Conservation (phyloP, 176 grass and related monocot genomes). For the Carex cristatella region DNA sequence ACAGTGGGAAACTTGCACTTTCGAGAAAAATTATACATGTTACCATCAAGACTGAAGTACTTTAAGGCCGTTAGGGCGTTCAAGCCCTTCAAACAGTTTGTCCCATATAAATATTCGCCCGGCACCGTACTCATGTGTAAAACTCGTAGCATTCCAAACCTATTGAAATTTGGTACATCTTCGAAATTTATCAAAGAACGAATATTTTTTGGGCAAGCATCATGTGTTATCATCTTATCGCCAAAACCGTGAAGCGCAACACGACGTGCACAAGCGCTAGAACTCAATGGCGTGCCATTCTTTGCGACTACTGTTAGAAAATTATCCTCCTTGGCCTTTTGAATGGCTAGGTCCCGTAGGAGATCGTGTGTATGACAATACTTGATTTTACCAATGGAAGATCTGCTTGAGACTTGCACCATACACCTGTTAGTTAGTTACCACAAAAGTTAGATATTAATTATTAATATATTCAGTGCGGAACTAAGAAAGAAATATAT, state of each 20-base stretch:
- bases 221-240: neutral
- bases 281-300: neutral
- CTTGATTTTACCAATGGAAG: neutral
- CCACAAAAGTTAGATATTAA: no score
- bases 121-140: neutral
- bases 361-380: neutral
- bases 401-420: no score
- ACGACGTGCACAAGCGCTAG: neutral
- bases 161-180: neutral
- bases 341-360: neutral
- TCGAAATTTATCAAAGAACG: neutral
- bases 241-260: neutral
- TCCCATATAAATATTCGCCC: no score
- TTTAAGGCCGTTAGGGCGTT: neutral
- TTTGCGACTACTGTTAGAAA: neutral
- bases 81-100: neutral
- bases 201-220: no score
- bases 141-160: neutral
- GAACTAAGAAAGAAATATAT: no score
- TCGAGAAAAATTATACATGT: fast-evolving
- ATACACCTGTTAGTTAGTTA: no score
- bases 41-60: neutral
- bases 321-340: neutral
- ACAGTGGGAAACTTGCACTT: no score
- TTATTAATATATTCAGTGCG: no score